Evolutionary conservation across 768 basidiomycete genomes (phyloP), one percentile per base, ranked within the genome.

Genomic region (Xerocomus spinulosus): DNA sequence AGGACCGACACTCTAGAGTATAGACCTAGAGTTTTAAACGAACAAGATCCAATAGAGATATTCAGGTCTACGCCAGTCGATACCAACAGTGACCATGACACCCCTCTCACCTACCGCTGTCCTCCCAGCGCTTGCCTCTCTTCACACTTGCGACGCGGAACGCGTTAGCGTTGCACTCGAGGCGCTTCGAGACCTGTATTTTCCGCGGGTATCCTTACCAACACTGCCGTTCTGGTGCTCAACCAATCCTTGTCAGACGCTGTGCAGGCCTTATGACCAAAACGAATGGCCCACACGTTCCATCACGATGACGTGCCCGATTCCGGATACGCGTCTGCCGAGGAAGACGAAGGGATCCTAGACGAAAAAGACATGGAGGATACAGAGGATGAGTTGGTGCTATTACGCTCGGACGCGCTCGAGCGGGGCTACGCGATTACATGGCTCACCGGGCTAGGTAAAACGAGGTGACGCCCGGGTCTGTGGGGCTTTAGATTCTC

Each of bases 241-340:
- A 62, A 25, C 50, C 41, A 51, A 40, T 48, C 48, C 4, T 26
- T 62, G 28, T 46, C 49, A 2, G 32, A 41, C 1, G 46, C 48
- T 23, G 46, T 64, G 5, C 42, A 46, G 55, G 23, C 51, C 66
- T 30, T 68, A 60, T 42, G 60, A 56, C 44, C 63, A 57, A 53
- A 61, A 24, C 60, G 46, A 44, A 49, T 35, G 13, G 46, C 24
- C 9, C 46, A 37, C 26, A 51, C 60, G 44, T 62, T 71, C 21
- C 73, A 73, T 47, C 73, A 75, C 42, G 65, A 60, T 9, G 68
- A 68, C 15, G 72, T 79, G 3, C 81, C 81, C 1, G 86, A 90
- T 64, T 88, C 86, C 10, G 87, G 87, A 29, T 89, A 89, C 53
- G 87, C 84, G 5, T 86, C 85, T 33, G 83, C 81, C 21, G 82